phyloP scores from a whole-genome alignment of 108 stramenopile species.

The Skeletonema marinoi region DNA sequence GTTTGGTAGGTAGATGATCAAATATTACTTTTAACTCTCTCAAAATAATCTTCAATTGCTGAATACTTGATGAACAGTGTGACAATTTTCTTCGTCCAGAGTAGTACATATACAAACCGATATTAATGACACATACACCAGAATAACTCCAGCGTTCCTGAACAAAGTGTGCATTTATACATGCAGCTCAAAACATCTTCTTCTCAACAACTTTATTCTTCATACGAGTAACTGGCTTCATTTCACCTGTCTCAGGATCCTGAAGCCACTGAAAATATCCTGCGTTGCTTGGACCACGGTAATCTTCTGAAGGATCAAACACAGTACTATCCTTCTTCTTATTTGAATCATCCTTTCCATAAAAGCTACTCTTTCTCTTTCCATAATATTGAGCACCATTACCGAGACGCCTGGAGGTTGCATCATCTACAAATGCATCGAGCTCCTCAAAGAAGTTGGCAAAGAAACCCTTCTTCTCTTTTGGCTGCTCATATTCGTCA shows the following conservation, averaged over 20 bases:
- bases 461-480: slow-evolving; percentile 54
- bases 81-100: neutral
- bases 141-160: too few species aligned
- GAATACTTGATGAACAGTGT: neutral
- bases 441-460: slow-evolving; percentile 79
- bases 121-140: neutral
- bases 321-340: slow-evolving; percentile 58
- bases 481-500: slow-evolving; percentile 13
- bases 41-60: slow-evolving; percentile 1
- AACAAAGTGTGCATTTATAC: neutral
- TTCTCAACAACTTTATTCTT: slow-evolving; percentile 73
- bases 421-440: slow-evolving; percentile 91
- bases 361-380: slow-evolving; percentile 74
- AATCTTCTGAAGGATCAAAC: slow-evolving; percentile 58
- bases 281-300: slow-evolving; percentile 68
- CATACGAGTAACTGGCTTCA: slow-evolving; percentile 76
- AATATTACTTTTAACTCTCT: neutral
- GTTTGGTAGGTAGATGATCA: slow-evolving; percentile 50
- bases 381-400: slow-evolving; percentile 85
- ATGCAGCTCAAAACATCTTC: slow-evolving; percentile 16
- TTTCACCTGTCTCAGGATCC: slow-evolving; percentile 71
- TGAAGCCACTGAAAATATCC: slow-evolving; percentile 88
- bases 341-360: slow-evolving; percentile 67
- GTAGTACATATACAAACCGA: neutral
- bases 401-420: slow-evolving; percentile 76